phyloP scores from a whole-genome alignment of 352 stramenopile species.

The Phytophthora palmivora region DNA sequence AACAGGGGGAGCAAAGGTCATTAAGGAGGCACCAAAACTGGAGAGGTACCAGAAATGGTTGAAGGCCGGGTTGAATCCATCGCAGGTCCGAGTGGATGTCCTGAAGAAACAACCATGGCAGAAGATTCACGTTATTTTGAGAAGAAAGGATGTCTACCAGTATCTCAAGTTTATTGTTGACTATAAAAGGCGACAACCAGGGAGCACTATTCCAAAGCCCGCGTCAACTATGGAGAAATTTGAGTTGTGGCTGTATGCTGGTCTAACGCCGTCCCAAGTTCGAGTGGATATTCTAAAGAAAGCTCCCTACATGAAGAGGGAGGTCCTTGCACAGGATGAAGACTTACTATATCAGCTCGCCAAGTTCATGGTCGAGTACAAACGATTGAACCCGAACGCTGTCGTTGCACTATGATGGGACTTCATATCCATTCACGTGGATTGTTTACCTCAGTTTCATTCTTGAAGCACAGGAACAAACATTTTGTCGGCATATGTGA shows the following conservation, averaged over 20 bases:
- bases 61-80: background rate
- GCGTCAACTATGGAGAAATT: slow-evolving; percentile 12
- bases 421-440: too few species aligned
- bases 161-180: slow-evolving; percentile 21
- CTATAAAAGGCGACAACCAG: slow-evolving; percentile 1
- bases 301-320: background rate
- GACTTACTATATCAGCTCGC: slow-evolving; percentile 11
- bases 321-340: background rate
- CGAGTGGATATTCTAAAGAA: slow-evolving; percentile 18
- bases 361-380: slow-evolving; percentile 24
- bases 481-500: too few species aligned
- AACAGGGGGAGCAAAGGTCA: slow-evolving; percentile 6
- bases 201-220: background rate
- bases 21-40: slow-evolving; percentile 8
- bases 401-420: too few species aligned
- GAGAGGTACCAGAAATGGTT: slow-evolving; percentile 24
- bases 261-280: slow-evolving; percentile 3
- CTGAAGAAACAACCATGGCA: slow-evolving; percentile 10
- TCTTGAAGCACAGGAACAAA: too few species aligned
- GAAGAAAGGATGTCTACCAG: slow-evolving; percentile 6
- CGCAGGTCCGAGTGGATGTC: slow-evolving; percentile 7
- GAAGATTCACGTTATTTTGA: background rate
- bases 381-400: too few species aligned
- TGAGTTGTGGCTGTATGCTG: slow-evolving; percentile 3
- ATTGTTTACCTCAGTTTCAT: too few species aligned